Percentiles rank a stretch among this genome's conserved stretches.
These are phyloP conservation scores for Globisporangium echinulatum DNA, from an alignment of 352 stramenopile species.

Conservation along the genomic window DNA sequence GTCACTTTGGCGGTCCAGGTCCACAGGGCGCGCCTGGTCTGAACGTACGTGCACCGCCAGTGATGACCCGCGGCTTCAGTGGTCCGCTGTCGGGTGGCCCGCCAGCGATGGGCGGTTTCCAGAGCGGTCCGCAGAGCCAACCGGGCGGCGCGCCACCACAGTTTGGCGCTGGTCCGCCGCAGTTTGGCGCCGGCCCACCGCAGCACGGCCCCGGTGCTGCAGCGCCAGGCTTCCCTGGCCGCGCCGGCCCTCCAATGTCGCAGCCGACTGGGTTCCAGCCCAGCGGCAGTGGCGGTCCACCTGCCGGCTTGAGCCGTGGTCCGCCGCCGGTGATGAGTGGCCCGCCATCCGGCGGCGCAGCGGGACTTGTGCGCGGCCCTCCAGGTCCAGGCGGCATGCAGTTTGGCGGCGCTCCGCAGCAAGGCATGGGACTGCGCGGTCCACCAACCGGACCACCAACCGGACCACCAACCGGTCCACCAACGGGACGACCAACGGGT, in stretches of 20 bases:
- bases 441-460: conserved; percentile 9
- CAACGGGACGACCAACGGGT: no score
- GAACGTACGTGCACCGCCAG: conserved; percentile 21
- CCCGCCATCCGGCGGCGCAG: conserved; percentile 7
- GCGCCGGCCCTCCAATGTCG: conserved; percentile 14
- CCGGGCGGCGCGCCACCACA: conserved; percentile 11
- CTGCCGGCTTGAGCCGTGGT: conserved; percentile 7
- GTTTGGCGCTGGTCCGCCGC: conserved; percentile 10
- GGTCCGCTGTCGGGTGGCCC: conserved; percentile 17
- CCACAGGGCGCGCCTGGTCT: conserved; percentile 20
- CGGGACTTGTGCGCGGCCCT: conserved; percentile 11
- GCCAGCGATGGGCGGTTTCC: conserved; percentile 14
- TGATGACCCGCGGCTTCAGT: conserved; percentile 11
- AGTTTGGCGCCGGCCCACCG: conserved; percentile 4
- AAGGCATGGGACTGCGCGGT: conserved; percentile 13
- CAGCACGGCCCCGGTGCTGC: conserved; percentile 2
- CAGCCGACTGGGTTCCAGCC: conserved; percentile 15
- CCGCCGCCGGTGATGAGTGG: conserved; percentile 29
- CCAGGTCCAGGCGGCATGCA: conserved; percentile 12
- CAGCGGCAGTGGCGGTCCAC: background rate
- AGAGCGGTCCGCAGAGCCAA: conserved; percentile 15
- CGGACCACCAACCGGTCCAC: conserved; percentile 1
- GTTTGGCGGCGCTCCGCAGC: conserved; percentile 7
- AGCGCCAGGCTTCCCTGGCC: conserved; percentile 12
- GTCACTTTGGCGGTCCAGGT: conserved; percentile 24